phyloP scores from a whole-genome alignment of 495 filamentous ascomycete genomes.

The Hyphodiscus hymeniophilus region DNA sequence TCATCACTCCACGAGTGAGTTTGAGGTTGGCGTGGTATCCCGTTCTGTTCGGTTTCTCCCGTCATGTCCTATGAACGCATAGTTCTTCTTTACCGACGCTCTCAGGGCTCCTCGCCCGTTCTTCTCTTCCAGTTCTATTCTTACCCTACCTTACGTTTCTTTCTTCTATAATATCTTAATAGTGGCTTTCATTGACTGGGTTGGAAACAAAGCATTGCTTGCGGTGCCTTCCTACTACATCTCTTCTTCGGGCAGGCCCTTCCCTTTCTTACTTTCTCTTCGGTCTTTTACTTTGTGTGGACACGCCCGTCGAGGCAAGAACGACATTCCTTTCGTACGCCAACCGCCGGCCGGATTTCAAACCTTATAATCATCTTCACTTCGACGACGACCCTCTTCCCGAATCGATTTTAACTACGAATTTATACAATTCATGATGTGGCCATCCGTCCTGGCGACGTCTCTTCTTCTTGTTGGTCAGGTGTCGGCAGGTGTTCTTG shows the following conservation, averaged over 20 bases:
- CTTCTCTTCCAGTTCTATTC: slow-evolving; percentile 8
- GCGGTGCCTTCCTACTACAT: slow-evolving; percentile 14
- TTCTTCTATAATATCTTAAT: slow-evolving; percentile 9
- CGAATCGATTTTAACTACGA: not conserved
- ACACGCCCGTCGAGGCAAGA: slow-evolving; percentile 11
- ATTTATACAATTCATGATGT: slow-evolving; percentile 14
- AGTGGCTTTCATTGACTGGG: slow-evolving; percentile 2
- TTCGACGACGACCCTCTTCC: not conserved
- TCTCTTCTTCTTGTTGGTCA: slow-evolving; percentile 17
- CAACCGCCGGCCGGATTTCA: slow-evolving; percentile 19
- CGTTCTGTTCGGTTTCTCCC: not conserved
- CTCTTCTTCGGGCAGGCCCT: slow-evolving; percentile 25
- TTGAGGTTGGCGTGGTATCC: slow-evolving; percentile 11
- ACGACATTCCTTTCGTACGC: slow-evolving; percentile 9
- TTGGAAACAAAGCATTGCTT: slow-evolving; percentile 26
- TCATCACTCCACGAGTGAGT: slow-evolving; percentile 10
- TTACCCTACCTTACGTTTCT: slow-evolving; percentile 9
- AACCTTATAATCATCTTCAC: not conserved
- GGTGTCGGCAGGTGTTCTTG: slow-evolving; percentile 15
- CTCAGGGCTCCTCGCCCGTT: slow-evolving; percentile 7
- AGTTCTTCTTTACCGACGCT: not conserved
- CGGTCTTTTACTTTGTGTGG: slow-evolving; percentile 9
- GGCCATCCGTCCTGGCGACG: slow-evolving; percentile 10
- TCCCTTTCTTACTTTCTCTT: slow-evolving; percentile 13
- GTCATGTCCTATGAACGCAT: slow-evolving; percentile 12